Conservation (phyloP, 78 protist species). For the Dictyostelium citrinum region DNA sequence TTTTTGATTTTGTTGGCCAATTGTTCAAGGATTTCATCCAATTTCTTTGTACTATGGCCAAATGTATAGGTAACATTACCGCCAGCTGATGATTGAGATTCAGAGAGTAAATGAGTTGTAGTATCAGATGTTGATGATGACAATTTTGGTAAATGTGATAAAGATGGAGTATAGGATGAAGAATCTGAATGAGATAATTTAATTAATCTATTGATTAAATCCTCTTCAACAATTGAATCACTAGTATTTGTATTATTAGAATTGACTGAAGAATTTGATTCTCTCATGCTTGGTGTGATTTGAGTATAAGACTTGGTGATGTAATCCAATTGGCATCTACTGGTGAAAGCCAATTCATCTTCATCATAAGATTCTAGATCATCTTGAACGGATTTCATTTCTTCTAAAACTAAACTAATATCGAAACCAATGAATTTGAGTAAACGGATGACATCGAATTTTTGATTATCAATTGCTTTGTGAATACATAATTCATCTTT, state of each 20-base stretch:
- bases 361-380: not conserved
- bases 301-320: not conserved
- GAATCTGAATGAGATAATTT: not conserved
- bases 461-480: not conserved
- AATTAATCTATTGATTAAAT: not conserved
- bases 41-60: not conserved
- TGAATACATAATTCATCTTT: not conserved
- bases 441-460: constrained; percentile 7
- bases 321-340: not conserved
- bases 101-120: not conserved
- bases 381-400: not conserved
- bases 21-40: not conserved
- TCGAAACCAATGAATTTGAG: constrained; percentile 5
- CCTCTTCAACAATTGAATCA: not conserved
- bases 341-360: not conserved
- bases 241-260: not conserved
- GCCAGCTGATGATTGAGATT: not conserved
- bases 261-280: not conserved
- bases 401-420: not conserved
- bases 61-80: not conserved
- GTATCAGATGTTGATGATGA: not conserved
- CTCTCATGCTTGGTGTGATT: not conserved
- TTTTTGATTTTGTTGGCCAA: not conserved
- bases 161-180: not conserved
- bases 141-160: not conserved